Base-by-base conservation (phyloP, 768 basidiomycete genomes). In the Phlebiopsis flavidoalba region DNA sequence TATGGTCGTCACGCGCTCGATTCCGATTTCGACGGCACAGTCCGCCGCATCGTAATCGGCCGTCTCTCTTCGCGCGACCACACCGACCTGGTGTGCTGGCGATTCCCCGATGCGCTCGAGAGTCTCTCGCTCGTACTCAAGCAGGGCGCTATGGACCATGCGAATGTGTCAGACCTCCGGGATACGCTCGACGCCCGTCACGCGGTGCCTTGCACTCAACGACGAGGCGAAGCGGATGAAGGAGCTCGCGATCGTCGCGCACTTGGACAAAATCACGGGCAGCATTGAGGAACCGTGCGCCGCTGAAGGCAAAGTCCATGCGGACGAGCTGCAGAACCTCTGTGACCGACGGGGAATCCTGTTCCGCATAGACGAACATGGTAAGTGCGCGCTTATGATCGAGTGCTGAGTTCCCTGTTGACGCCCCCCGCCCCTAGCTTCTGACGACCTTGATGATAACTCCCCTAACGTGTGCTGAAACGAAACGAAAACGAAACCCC, bases 11-110 rank as follows among this genome's bases (percentile, higher is more conserved):
- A 60, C 60, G 14, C 53, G 60, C 5, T 55, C 40, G 31, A 37
- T 52, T 8, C 45, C 51, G 17, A n/a, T n/a, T 8, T 17, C 11
- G 53, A 56, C 33, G 53, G 60, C 3, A 2, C 19, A 46, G 35
- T 60, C 19, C 53, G 36, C 19, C 24, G 45, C 14, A 26, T 60
- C 33, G 53, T 43, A 33, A 4, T 60, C 5, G 60, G 60, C 31
- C 14, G 49, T 12, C 31, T 60, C 40, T 14, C 35, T n/a, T 14
- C 60, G 12, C 43, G 53, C 26, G 60, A 60, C 60, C 60, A 56
- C 53, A 50, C 50, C 31, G 53, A 60, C 33, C 24, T 55, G 2
- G 60, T 60, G 8, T 60, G 60, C 54, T 60, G 60, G 60, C 53
- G 60, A 8, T 35, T 60, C 11, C 60, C 60, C 26, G 46, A 36